A percentile compares a stretch with the other conserved stretches of the same genome.
Evolutionary conservation across 2,329 filamentous ascomycete genomes (phyloP).

Genomic region (Penicillium rolfsii): DNA sequence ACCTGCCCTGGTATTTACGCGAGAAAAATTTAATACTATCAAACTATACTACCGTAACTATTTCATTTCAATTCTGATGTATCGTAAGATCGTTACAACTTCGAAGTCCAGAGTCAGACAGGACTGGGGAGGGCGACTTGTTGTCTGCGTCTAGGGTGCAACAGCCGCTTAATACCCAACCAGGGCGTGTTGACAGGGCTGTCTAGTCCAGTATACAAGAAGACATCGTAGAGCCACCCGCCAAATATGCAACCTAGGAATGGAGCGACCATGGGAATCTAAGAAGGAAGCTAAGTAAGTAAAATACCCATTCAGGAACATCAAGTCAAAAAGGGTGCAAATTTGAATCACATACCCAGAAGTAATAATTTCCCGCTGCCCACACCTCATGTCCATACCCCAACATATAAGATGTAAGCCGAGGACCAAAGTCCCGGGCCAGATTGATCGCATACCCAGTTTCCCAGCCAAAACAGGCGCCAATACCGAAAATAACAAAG

Average conservation of each 20-base stretch:
- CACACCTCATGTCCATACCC: conserved; percentile 71
- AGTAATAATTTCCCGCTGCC: conserved; percentile 70
- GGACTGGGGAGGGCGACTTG: conserved; percentile 19
- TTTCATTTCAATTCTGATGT: not conserved
- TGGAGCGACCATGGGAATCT: conserved; percentile 73
- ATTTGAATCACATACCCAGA: conserved; percentile 59
- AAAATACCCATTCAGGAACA: not conserved
- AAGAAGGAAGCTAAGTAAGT: not conserved
- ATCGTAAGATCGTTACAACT: not conserved
- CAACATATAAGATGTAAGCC: conserved; percentile 67
- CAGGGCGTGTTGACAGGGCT: conserved; percentile 70
- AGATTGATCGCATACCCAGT: conserved; percentile 77
- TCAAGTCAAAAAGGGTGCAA: not conserved
- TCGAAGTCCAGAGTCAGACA: conserved; percentile 17
- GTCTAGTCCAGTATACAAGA: conserved; percentile 68
- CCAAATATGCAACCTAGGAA: conserved; percentile 68
- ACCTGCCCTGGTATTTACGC: not conserved
- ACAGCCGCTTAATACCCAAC: conserved; percentile 62
- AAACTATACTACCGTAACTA: not conserved
- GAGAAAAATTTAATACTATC: not conserved
- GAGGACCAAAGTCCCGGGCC: conserved; percentile 71
- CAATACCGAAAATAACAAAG: conserved; percentile 74
- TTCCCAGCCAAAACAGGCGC: conserved; percentile 74
- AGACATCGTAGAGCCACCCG: conserved; percentile 67
- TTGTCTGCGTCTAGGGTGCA: conserved; percentile 29